Evolutionary conservation across 495 filamentous ascomycete genomes (phyloP).

Genomic region (Penicillium verhagenii): DNA sequence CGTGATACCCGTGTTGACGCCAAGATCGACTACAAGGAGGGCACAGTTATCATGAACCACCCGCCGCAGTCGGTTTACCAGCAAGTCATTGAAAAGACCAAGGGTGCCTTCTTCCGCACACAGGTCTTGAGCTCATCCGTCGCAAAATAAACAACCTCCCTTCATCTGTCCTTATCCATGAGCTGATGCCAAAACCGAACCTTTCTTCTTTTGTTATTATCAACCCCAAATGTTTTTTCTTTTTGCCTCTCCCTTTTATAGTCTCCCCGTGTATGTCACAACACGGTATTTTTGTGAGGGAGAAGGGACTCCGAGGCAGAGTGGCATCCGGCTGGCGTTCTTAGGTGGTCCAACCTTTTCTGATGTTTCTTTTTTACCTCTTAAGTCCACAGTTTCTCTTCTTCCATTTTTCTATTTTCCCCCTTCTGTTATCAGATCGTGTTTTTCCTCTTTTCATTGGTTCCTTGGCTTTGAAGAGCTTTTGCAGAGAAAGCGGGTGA

Average conservation of each 20-base stretch:
- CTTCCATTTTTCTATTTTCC: slow-evolving; percentile 18
- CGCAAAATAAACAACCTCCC: slow-evolving; percentile 41
- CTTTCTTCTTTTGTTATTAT: slow-evolving; percentile 37
- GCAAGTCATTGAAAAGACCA: slow-evolving; percentile 95
- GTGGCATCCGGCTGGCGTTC: slow-evolving; percentile 54
- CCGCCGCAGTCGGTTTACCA: slow-evolving; percentile 97
- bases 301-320: slow-evolving; percentile 41
- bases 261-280: slow-evolving; percentile 36
- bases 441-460: slow-evolving; percentile 10
- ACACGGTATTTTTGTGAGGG: slow-evolving; percentile 35
- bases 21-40: slow-evolving; percentile 98
- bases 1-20: slow-evolving; percentile 95
- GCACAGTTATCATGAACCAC: slow-evolving; percentile 99
- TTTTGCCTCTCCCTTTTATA: slow-evolving; percentile 43
- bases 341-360: slow-evolving; percentile 43
- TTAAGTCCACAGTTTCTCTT: slow-evolving; percentile 28
- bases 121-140: slow-evolving; percentile 65
- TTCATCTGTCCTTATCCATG: slow-evolving; percentile 10
- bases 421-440: slow-evolving; percentile 7
- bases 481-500: slow-evolving; percentile 13
- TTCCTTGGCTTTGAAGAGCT: slow-evolving; percentile 18
- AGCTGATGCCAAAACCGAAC: slow-evolving; percentile 31
- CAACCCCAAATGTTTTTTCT: slow-evolving; percentile 33
- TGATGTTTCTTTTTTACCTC: slow-evolving; percentile 36
- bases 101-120: slow-evolving; percentile 89